Conservation (phyloP, 306 rosid genomes). For the Casuarina equisetifolia region DNA sequence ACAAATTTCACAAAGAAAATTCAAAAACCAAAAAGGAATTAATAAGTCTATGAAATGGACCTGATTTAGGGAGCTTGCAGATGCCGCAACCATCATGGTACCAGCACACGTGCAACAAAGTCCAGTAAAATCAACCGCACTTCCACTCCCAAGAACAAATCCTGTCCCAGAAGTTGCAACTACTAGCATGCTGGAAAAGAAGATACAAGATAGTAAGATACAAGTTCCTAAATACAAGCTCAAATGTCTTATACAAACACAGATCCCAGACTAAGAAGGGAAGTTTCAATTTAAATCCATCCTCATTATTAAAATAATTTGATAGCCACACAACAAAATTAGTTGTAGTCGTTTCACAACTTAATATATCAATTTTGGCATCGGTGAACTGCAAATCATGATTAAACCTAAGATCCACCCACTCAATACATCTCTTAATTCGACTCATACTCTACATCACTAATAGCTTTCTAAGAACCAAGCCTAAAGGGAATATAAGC, state of each 20-base stretch:
- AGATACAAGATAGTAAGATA: slow-evolving; percentile 1
- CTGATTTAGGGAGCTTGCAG: slow-evolving; percentile 93
- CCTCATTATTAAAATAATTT: not conserved
- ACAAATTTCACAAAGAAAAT: not conserved
- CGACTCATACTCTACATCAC: not conserved
- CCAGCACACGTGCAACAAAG: slow-evolving; percentile 90
- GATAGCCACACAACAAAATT: not conserved
- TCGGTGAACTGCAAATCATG: too few species aligned
- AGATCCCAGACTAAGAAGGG: not conserved
- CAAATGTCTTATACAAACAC: not conserved
- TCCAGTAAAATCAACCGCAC: slow-evolving; percentile 54
- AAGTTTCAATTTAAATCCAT: not conserved
- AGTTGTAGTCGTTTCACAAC: too few species aligned
- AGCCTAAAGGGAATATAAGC: too few species aligned
- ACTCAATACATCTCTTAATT: not conserved
- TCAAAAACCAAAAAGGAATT: not conserved
- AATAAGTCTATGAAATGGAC: slow-evolving; percentile 32
- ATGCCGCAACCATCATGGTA: slow-evolving; percentile 98
- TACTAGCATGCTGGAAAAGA: slow-evolving; percentile 70
- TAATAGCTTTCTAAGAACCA: too few species aligned
- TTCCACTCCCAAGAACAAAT: slow-evolving; percentile 79
- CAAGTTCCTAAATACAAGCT: slow-evolving; percentile 8
- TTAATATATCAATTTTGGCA: too few species aligned
- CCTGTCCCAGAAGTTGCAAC: slow-evolving; percentile 98
- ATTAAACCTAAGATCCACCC: too few species aligned